Conservation (phyloP, 352 stramenopile species). For the Globisporangium uncinulatum region DNA sequence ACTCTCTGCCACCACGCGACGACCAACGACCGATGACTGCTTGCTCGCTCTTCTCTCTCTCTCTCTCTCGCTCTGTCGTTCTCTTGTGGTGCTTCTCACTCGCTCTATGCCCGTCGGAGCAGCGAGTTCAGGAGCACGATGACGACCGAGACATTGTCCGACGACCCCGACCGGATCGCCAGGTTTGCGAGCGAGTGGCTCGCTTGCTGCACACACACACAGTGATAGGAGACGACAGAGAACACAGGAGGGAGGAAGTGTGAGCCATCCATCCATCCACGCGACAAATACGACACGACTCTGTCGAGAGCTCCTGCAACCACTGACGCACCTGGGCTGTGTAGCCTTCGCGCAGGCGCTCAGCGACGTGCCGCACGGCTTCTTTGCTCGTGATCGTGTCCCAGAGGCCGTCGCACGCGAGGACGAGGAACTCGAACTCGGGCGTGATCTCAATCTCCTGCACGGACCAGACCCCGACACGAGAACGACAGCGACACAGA, state of each 20-base stretch:
- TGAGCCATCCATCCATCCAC: too few species aligned
- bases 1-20: not conserved
- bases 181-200: constrained; percentile 81
- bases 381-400: constrained; percentile 92
- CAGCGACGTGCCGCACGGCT: constrained; percentile 77
- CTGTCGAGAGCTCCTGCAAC: too few species aligned
- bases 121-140: constrained; percentile 64
- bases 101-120: constrained; percentile 4
- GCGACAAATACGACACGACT: not conserved
- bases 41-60: not conserved
- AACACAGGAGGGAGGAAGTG: constrained; percentile 1
- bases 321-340: constrained; percentile 39
- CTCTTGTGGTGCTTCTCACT: not conserved
- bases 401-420: constrained; percentile 91
- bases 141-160: constrained; percentile 87
- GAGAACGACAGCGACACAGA: constrained; percentile 1
- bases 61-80: not conserved
- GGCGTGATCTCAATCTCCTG: constrained; percentile 86
- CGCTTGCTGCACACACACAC: constrained; percentile 37
- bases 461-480: not conserved
- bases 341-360: constrained; percentile 63
- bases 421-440: constrained; percentile 89
- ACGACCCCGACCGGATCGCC: constrained; percentile 83
- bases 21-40: not conserved
- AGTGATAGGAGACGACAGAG: too few species aligned